These are phyloP conservation scores for Dendrobium officinale DNA, from an alignment of 106 monocot genomes.

Conservation along the genomic window DNA sequence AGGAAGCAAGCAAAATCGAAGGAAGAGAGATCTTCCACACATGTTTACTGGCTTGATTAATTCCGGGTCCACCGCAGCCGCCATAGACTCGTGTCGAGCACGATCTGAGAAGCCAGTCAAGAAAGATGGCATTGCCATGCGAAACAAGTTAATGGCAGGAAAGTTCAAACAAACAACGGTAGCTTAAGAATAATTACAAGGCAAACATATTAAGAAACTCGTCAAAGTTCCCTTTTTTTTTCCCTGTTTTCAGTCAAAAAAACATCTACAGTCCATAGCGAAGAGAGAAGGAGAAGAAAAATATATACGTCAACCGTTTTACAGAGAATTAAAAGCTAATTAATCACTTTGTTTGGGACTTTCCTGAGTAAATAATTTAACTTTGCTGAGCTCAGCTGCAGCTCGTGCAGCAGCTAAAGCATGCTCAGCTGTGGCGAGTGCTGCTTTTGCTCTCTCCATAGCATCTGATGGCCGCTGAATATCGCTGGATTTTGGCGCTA, in stretches of 20 bases:
- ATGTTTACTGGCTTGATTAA: not conserved
- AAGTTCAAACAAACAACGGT: not conserved
- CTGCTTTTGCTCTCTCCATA: constrained; percentile 68
- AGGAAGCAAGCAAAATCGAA: no score
- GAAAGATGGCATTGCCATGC: not conserved
- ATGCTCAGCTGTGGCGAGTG: constrained; percentile 68
- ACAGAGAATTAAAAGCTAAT: not conserved
- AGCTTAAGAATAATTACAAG: not conserved
- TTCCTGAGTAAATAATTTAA: constrained; percentile 11
- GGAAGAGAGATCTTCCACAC: no score
- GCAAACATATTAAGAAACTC: not conserved
- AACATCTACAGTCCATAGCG: not conserved
- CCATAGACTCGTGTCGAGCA: not conserved
- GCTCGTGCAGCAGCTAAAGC: constrained; percentile 67
- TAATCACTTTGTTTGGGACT: not conserved
- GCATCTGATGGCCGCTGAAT: constrained; percentile 34
- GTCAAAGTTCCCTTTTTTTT: not conserved
- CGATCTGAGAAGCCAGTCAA: not conserved
- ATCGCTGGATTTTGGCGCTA: constrained; percentile 1
- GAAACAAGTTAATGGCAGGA: not conserved
- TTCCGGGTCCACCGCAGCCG: not conserved
- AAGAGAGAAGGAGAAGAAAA: no score
- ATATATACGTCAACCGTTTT: not conserved
- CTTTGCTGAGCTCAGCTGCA: constrained; percentile 59
- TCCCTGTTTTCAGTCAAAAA: no score